Conservation (phyloP, 2,329 filamentous ascomycete genomes). For the Neophaeococcomyces aloes region DNA sequence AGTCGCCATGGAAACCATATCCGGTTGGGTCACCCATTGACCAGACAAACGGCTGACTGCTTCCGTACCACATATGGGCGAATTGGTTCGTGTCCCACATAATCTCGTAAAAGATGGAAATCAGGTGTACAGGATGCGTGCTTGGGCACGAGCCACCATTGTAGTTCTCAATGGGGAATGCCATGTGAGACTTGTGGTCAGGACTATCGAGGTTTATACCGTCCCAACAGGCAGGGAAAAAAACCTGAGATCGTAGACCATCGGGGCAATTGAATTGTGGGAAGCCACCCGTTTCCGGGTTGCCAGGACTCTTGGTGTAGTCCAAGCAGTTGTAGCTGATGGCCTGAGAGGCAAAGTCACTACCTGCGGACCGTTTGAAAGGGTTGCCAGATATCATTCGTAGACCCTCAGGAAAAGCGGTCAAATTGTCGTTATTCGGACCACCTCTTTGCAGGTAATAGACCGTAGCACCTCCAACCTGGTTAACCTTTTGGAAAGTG, state of each 20-base stretch:
- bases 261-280: slow-evolving; percentile 60
- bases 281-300: slow-evolving; percentile 48
- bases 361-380: slow-evolving; percentile 47
- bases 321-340: slow-evolving; percentile 46
- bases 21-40: slow-evolving; percentile 41
- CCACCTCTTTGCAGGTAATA: slow-evolving; percentile 44
- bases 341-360: slow-evolving; percentile 44
- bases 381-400: slow-evolving; percentile 61
- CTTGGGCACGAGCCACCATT: slow-evolving; percentile 27
- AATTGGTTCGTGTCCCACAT: slow-evolving; percentile 45
- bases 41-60: slow-evolving; percentile 33
- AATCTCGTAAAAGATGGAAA: slow-evolving; percentile 52
- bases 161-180: slow-evolving; percentile 28
- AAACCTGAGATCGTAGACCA: slow-evolving; percentile 29
- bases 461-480: slow-evolving; percentile 47
- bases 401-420: slow-evolving; percentile 59
- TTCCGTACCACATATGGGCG: slow-evolving; percentile 37
- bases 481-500: slow-evolving; percentile 53
- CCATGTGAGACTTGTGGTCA: slow-evolving; percentile 28
- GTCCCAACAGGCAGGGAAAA: slow-evolving; percentile 32
- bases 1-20: slow-evolving; percentile 50
- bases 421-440: slow-evolving; percentile 53
- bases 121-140: slow-evolving; percentile 44
- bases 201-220: slow-evolving; percentile 26
- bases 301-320: slow-evolving; percentile 30